Evolutionary conservation across 345 rosid species (phyloP).

Genomic region (Dimocarpus longan): DNA sequence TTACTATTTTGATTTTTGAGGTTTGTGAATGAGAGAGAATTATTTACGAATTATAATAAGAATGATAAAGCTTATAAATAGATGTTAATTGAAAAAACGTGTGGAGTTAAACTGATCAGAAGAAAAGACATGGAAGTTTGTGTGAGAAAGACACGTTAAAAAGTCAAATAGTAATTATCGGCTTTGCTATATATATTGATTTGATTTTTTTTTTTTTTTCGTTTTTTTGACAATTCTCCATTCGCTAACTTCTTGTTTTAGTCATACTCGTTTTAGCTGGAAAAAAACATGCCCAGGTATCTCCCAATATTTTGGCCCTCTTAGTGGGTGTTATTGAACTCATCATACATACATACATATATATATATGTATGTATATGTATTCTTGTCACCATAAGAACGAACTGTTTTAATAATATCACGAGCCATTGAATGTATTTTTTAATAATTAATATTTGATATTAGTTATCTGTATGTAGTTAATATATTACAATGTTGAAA

Average conservation of each 20-base stretch:
- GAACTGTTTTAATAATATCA: too few relatives aligned
- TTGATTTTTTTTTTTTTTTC: not conserved
- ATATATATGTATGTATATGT: too few relatives aligned
- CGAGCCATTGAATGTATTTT: too few relatives aligned
- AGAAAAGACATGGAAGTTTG: constrained; percentile 9
- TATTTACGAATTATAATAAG: not conserved
- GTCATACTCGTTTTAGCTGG: not conserved
- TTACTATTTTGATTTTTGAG: constrained; percentile 2
- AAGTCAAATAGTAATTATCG: constrained; percentile 29
- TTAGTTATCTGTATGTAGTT: too few relatives aligned
- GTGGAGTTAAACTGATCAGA: constrained; percentile 28
- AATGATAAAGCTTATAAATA: constrained; percentile 19
- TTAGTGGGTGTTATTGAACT: not conserved
- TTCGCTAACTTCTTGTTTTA: too few relatives aligned
- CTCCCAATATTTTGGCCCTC: not conserved
- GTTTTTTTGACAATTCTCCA: not conserved
- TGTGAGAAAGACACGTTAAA: not conserved
- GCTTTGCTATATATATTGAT: not conserved
- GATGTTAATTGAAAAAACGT: constrained; percentile 15
- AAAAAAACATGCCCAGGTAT: not conserved
- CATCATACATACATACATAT: too few relatives aligned
- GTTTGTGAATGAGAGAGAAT: not conserved
- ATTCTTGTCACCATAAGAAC: too few relatives aligned
- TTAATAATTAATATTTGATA: too few relatives aligned
- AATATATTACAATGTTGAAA: too few relatives aligned